Conservation (phyloP, 305 asterid species). For the Fraxinus angustifolia region DNA sequence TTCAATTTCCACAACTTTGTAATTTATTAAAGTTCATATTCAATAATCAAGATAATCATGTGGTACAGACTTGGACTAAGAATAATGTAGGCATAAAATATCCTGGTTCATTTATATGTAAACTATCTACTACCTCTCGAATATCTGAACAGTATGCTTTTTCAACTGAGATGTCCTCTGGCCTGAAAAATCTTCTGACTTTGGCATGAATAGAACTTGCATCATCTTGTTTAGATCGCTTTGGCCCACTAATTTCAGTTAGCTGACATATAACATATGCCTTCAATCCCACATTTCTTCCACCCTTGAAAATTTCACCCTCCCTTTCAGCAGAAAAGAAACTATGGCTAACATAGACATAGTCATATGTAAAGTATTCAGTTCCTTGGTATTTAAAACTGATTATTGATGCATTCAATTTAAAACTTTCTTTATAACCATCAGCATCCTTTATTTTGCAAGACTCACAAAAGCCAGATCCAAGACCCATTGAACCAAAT, state of each 20-base stretch:
- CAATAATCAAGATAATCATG: slow-evolving; percentile 6
- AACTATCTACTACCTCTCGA: slow-evolving; percentile 62
- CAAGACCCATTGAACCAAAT: slow-evolving; percentile 57
- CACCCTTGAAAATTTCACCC: slow-evolving; percentile 61
- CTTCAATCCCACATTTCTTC: slow-evolving; percentile 89
- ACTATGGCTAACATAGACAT: slow-evolving; percentile 67
- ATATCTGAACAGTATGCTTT: slow-evolving; percentile 85
- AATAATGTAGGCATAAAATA: neutral
- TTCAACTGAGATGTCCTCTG: slow-evolving; percentile 72
- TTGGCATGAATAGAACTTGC: slow-evolving; percentile 46
- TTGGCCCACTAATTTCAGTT: slow-evolving; percentile 54
- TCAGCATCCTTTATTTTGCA: slow-evolving; percentile 55
- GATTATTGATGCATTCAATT: slow-evolving; percentile 41
- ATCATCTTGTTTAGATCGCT: slow-evolving; percentile 40
- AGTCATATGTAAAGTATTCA: slow-evolving; percentile 58
- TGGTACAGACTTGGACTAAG: neutral
- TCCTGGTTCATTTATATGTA: neutral
- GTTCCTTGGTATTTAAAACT: slow-evolving; percentile 56
- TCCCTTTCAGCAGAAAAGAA: slow-evolving; percentile 57
- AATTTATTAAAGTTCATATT: slow-evolving; percentile 5
- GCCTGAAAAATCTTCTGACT: slow-evolving; percentile 78
- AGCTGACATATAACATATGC: slow-evolving; percentile 74
- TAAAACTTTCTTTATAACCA: slow-evolving; percentile 34
- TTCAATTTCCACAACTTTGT: slow-evolving; percentile 1
- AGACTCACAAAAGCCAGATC: slow-evolving; percentile 72